Conservation (phyloP, 179 eudicot species). For the Gypsophila paniculata region DNA sequence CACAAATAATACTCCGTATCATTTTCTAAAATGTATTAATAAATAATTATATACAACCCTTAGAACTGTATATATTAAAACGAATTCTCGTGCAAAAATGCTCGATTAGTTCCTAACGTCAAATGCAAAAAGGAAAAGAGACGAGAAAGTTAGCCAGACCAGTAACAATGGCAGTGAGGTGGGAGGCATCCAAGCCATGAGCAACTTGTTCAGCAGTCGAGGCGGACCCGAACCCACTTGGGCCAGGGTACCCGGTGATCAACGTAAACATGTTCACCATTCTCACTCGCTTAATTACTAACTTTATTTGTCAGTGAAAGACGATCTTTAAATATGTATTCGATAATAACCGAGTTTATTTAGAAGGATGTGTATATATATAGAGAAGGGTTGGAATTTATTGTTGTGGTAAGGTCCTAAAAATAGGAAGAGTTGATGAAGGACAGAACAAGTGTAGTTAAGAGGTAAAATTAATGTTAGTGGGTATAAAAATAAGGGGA, state of each 20-base stretch:
- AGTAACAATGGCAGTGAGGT: slow-evolving; percentile 61
- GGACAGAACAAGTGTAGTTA: neutral
- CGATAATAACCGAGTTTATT: neutral
- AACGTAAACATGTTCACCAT: slow-evolving; percentile 36
- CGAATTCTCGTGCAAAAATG: too few species aligned
- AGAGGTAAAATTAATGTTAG: slow-evolving; percentile 4
- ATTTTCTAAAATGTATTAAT: too few species aligned
- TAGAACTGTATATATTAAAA: too few species aligned
- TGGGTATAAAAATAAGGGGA: neutral
- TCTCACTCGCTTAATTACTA: neutral
- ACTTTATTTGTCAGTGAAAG: neutral
- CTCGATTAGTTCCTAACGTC: too few species aligned
- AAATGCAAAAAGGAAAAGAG: neutral
- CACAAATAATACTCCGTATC: too few species aligned
- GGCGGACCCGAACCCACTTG: slow-evolving; percentile 53
- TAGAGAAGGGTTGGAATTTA: neutral
- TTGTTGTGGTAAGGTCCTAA: neutral
- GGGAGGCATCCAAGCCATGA: slow-evolving; percentile 49
- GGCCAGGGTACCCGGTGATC: slow-evolving; percentile 54
- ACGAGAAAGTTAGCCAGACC: slow-evolving; percentile 31
- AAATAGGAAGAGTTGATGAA: slow-evolving; percentile 8
- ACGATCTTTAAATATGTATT: neutral
- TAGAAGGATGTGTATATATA: neutral
- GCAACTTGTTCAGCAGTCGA: slow-evolving; percentile 76
- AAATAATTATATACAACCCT: too few species aligned